These are phyloP conservation scores for Talaromyces sp. DNA, from an alignment of 2,329 filamentous ascomycete genomes.

Conservation along the genomic window DNA sequence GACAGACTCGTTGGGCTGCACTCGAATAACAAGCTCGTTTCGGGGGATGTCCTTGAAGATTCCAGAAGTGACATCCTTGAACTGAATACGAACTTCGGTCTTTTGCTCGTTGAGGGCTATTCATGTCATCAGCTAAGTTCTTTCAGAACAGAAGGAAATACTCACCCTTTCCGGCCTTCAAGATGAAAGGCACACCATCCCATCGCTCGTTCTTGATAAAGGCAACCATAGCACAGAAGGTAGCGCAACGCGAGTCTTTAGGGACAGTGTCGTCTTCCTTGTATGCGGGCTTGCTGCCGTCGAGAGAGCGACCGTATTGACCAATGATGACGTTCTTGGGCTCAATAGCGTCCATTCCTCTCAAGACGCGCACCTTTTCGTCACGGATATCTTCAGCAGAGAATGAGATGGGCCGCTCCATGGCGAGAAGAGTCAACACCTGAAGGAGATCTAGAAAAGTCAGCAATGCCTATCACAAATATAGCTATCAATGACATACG, in stretches of 20 bases:
- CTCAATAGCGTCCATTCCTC: slow-evolving; percentile 90
- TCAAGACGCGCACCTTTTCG: slow-evolving; percentile 93
- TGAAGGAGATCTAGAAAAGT: slow-evolving; percentile 73
- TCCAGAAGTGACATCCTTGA: slow-evolving; percentile 98
- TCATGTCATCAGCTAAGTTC: slow-evolving; percentile 21
- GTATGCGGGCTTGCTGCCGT: slow-evolving; percentile 94
- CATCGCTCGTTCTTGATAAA: slow-evolving; percentile 99
- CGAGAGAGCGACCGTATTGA: slow-evolving; percentile 93
- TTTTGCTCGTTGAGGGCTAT: slow-evolving; percentile 95
- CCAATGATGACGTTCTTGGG: slow-evolving; percentile 99
- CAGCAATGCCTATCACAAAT: slow-evolving; percentile 21
- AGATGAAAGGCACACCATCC: slow-evolving; percentile 98
- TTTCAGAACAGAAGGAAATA: neutral
- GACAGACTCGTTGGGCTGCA: slow-evolving; percentile 98
- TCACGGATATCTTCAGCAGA: slow-evolving; percentile 97
- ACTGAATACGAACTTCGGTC: slow-evolving; percentile 98
- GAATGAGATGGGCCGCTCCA: slow-evolving; percentile 98
- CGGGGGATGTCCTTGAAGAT: slow-evolving; percentile 99
- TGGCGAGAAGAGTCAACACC: slow-evolving; percentile 90
- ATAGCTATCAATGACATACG: slow-evolving; percentile 47
- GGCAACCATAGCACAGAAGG: slow-evolving; percentile 93
- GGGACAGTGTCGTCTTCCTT: slow-evolving; percentile 98
- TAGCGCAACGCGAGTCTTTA: slow-evolving; percentile 94
- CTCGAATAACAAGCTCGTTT: slow-evolving; percentile 98
- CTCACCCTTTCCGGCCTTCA: slow-evolving; percentile 89